Conservation (phyloP, 2,329 filamentous ascomycete species). For the Penicillium sp. region DNA sequence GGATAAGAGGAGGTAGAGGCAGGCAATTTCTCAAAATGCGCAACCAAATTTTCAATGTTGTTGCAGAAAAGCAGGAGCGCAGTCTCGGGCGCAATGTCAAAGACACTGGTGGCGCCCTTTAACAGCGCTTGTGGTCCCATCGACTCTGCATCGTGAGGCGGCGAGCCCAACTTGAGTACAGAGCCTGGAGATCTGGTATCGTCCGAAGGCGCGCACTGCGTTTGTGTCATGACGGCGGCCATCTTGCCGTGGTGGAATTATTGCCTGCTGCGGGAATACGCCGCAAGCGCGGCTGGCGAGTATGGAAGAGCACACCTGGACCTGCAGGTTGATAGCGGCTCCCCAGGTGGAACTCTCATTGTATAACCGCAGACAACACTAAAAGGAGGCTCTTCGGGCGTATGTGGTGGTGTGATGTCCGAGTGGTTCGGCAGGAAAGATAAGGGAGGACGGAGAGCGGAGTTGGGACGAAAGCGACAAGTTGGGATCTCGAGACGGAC, state of each 20-base stretch:
- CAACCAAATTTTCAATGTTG: conserved; percentile 63
- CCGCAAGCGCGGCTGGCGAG: conserved; percentile 18
- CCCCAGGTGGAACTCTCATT: conserved; percentile 41
- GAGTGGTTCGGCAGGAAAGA: neutral
- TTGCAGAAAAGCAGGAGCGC: conserved; percentile 81
- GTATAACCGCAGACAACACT: conserved; percentile 34
- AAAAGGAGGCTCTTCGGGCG: conserved; percentile 11
- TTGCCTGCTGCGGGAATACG: conserved; percentile 26
- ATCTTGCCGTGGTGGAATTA: conserved; percentile 30
- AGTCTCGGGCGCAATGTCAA: conserved; percentile 71
- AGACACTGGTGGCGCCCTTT: conserved; percentile 52
- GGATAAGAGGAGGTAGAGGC: conserved; percentile 15
- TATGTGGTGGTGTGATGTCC: conserved; percentile 17
- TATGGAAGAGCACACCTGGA: conserved; percentile 32
- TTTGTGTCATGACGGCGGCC: conserved; percentile 31
- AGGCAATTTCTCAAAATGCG: conserved; percentile 65
- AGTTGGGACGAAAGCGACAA: neutral
- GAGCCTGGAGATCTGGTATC: conserved; percentile 20
- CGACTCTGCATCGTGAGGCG: conserved; percentile 11
- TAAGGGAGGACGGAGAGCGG: neutral
- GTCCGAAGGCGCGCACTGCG: conserved; percentile 16
- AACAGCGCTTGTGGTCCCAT: conserved; percentile 7
- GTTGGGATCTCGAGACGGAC: neutral
- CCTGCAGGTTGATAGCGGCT: conserved; percentile 37
- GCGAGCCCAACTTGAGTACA: conserved; percentile 26